Evolutionary conservation across 345 rosid species (phyloP), one percentile per base, ranked within the genome.

Genomic region (Anacardium occidentale): DNA sequence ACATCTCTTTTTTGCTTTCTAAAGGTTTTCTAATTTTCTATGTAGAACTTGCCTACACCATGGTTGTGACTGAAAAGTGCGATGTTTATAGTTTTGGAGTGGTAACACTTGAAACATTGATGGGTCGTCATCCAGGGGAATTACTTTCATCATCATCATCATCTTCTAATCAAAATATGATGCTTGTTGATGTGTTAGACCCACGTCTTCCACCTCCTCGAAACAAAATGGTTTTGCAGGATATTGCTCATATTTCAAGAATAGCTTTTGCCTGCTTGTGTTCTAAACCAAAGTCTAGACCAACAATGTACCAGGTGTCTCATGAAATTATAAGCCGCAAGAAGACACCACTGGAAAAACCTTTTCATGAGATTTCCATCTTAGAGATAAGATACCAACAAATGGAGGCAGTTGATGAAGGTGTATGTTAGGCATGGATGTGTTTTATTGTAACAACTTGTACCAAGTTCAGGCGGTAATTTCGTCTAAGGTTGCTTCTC

Each of bases 1-100:
- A 29, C 32, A 56, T 6, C 8, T 37, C 9, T 37, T 37, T 37
- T 37, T 37, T 1, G 3, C 32, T 9, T 37, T 37, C 42, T 24
- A 57, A 24, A 11, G 22, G 5, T 6, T 10, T 14, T 44, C 21
- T 13, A 6, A 1, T 21, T 22, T 45, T 64, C 4, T 13, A 9
- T 64, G 53, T 22, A 64, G 68, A 66, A 51, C 45, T 66, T 10
- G 70, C 59, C 17, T 66, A 50, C 70, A 66, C 70, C 17, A 32
- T 66, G 70, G 25, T 18, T 34, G n/a, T 68, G 11, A 37, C 61
- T 0, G 61, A 57, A 10, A 71, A 71, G 10, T 65, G 76, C 25
- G 76, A 76, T 29, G 67, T 71, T 9, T 76, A 60, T 59, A 71
- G 76, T 20, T 71, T 77, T 40, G 73, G 80, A 5, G 80, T 71